Conservation (phyloP, 2,329 filamentous ascomycete species). For the Aspergillus alliaceus region DNA sequence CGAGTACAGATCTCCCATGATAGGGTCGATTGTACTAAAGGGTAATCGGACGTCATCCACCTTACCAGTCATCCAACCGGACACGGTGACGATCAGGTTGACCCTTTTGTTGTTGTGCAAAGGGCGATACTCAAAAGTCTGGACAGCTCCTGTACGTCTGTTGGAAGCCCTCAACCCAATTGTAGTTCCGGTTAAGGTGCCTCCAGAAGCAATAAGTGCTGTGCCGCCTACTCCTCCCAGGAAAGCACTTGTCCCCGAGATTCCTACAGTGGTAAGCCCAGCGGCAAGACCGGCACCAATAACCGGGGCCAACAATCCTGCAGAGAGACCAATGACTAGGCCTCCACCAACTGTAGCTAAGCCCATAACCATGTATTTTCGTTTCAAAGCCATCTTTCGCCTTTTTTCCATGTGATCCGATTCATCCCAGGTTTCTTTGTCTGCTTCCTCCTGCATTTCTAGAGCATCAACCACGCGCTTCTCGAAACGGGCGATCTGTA, state of each 20-base stretch:
- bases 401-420: constrained; percentile 87
- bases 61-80: constrained; percentile 98
- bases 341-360: constrained; percentile 93
- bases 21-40: constrained; percentile 91
- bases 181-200: constrained; percentile 79
- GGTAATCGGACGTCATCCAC: constrained; percentile 94
- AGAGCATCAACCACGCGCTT: constrained; percentile 94
- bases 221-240: constrained; percentile 89
- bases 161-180: constrained; percentile 86
- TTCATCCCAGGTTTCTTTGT: constrained; percentile 97
- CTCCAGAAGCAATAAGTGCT: constrained; percentile 87
- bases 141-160: constrained; percentile 84
- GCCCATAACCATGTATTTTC: constrained; percentile 91
- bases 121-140: constrained; percentile 94
- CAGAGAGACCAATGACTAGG: constrained; percentile 91
- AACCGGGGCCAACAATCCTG: constrained; percentile 84
- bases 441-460: constrained; percentile 93
- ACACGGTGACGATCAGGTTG: constrained; percentile 91
- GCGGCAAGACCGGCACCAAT: constrained; percentile 93
- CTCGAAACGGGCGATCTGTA: constrained; percentile 95
- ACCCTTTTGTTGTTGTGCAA: constrained; percentile 97
- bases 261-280: constrained; percentile 91
- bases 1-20: constrained; percentile 98
- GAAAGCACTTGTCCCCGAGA: constrained; percentile 84
- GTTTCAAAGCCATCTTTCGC: constrained; percentile 76